Percentiles rank a stretch among this genome's conserved stretches.
These are phyloP conservation scores for Tylopilus rubrobrunneus DNA, from an alignment of 768 basidiomycete species.

Conservation along the genomic window DNA sequence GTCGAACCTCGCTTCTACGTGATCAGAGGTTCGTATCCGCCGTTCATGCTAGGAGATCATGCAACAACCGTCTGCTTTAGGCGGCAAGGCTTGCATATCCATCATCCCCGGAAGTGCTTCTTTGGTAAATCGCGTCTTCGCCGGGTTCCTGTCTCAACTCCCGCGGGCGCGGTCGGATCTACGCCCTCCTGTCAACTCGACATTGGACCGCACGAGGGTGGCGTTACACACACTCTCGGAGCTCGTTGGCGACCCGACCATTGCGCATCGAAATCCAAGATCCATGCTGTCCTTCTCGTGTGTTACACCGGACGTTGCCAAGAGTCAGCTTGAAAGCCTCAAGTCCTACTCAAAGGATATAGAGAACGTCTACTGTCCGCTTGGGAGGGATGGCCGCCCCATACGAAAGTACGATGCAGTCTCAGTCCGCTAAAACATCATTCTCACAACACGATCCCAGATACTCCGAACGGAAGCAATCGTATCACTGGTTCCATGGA, in stretches of 20 bases:
- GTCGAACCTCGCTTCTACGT: slow-evolving; percentile 50
- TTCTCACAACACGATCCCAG: slow-evolving; percentile 27
- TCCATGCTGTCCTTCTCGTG: slow-evolving; percentile 69
- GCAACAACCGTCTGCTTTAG: slow-evolving; percentile 29
- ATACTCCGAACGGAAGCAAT: slow-evolving; percentile 54
- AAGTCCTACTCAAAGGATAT: slow-evolving; percentile 43
- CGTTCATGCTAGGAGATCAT: neutral
- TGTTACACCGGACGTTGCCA: slow-evolving; percentile 47
- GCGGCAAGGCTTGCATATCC: slow-evolving; percentile 52
- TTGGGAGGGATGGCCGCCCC: slow-evolving; percentile 55
- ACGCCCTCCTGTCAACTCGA: slow-evolving; percentile 31
- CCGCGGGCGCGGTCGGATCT: slow-evolving; percentile 49
- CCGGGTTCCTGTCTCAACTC: slow-evolving; percentile 57
- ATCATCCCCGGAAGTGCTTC: slow-evolving; percentile 54
- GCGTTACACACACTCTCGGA: slow-evolving; percentile 55
- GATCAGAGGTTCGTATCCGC: slow-evolving; percentile 50
- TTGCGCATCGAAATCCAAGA: slow-evolving; percentile 49
- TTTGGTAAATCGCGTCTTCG: slow-evolving; percentile 59
- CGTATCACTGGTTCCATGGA: slow-evolving; percentile 59
- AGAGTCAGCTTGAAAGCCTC: slow-evolving; percentile 50
- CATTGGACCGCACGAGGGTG: slow-evolving; percentile 47
- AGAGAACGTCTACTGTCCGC: slow-evolving; percentile 49
- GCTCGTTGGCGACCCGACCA: slow-evolving; percentile 42
- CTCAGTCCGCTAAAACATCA: neutral
- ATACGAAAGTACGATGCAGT: slow-evolving; percentile 49